These are phyloP conservation scores for Thinopyrum elongatum DNA, from an alignment of 176 grass and related monocot species.

Conservation along the genomic window DNA sequence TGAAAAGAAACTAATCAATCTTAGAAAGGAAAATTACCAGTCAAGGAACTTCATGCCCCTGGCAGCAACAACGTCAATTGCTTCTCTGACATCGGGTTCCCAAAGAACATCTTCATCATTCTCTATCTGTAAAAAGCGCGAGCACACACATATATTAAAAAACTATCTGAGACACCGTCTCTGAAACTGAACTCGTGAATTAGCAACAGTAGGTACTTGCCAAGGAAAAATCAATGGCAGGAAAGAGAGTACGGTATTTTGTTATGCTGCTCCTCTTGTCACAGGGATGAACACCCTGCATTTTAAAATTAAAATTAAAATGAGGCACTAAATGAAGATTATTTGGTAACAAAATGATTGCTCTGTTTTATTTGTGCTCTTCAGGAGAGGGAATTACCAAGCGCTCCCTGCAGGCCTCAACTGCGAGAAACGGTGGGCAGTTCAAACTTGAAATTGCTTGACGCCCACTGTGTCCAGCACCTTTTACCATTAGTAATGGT, in stretches of 20 bases:
- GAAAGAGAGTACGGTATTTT: constrained; percentile 65
- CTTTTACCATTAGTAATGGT: constrained; percentile 61
- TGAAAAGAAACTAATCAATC: neutral
- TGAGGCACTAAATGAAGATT: neutral
- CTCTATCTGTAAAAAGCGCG: constrained; percentile 52
- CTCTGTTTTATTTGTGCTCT: neutral
- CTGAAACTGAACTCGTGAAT: neutral
- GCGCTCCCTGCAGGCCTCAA: constrained; percentile 77
- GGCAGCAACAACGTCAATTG: constrained; percentile 41
- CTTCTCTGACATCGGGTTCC: constrained; percentile 70
- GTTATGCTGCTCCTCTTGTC: constrained; percentile 89
- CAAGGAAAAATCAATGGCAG: constrained; percentile 90
- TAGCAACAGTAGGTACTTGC: constrained; percentile 35
- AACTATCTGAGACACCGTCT: neutral
- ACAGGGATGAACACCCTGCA: constrained; percentile 83
- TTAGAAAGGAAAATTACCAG: constrained; percentile 49
- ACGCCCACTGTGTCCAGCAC: constrained; percentile 49
- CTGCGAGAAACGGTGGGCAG: constrained; percentile 63
- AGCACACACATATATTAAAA: neutral
- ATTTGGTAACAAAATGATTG: neutral
- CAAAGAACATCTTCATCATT: constrained; percentile 90
- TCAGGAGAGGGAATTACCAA: constrained; percentile 49
- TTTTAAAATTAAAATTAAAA: constrained; percentile 6
- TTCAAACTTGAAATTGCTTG: constrained; percentile 57
- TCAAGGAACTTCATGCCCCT: constrained; percentile 88